Evolutionary conservation across 2,329 filamentous ascomycete genomes (phyloP), one percentile per base, ranked within the genome.

Genomic region (Epichloe baconii): DNA sequence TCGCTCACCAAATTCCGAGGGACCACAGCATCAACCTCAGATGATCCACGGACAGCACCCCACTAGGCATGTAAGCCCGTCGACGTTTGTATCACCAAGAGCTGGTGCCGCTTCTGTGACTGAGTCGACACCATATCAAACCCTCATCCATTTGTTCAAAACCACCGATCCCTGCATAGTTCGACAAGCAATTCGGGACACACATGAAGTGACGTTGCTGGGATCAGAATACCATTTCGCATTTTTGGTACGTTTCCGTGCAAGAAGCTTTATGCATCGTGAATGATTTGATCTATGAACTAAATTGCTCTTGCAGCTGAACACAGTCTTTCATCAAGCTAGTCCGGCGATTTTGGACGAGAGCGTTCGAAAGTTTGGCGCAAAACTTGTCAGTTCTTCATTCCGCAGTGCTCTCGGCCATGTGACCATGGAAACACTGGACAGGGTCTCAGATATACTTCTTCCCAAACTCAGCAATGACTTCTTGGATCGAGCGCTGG

Each of bases 401-500:
- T 71, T 70, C 50, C 50, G 58, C 1, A 69, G 75, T 47, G 56
- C 80, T 3, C 54, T 76, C 1, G 47, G 54, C 1, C 70, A 74
- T 50, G 60, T 78, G 23, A 64, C 56, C 1, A 48, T 58, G 0
- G 49, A 61, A 3, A 72, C 76, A 21, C 49, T 79, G 3, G 77
- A 80, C 54, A 65, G 68, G 2, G 57, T 77, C 15, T 64, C 67
- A 3, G 64, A 71, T 26, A 35, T 58, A 1, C 68, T 80, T 31
- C 61, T 80, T 5, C 55, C 62, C 46, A 75, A 71, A 48, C 71
- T 69, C 14, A 76, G 75, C 55, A 62, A 73, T 35, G 52, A 55
- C 1, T 78, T 81, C 50, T 67, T 80, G 2, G 77, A 80, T 58
- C 70, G 66, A 50, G 75, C 71, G 3, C 59, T 81, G n/a, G 71